Evolutionary conservation across 371 early-diverging fungal species (phyloP).

Genomic region (Syncephalis fuscata): DNA sequence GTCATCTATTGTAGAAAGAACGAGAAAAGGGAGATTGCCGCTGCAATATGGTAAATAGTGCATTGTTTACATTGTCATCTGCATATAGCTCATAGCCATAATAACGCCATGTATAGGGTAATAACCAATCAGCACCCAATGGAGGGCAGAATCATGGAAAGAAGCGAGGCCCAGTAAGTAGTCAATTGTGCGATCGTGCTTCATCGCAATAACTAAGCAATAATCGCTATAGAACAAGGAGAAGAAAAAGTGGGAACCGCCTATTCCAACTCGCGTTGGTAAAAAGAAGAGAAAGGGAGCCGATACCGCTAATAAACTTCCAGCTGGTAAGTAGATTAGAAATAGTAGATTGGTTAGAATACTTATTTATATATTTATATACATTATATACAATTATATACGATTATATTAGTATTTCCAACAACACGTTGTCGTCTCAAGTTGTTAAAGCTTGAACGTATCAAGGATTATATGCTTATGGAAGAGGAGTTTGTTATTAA

Average conservation of each 20-base stretch:
- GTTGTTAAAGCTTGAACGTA: conserved; percentile 89
- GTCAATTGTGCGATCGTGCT: not conserved
- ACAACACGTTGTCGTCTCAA: conserved; percentile 94
- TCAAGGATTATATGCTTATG: conserved; percentile 93
- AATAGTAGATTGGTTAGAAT: too few species aligned
- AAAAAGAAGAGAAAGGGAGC: conserved; percentile 96
- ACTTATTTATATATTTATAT: not conserved
- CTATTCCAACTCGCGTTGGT: conserved; percentile 93
- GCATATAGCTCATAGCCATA: too few species aligned
- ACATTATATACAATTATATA: not conserved
- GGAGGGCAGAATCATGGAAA: conserved; percentile 1
- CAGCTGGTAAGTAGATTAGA: conserved; percentile 63
- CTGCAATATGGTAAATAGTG: not conserved
- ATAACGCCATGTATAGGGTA: conserved; percentile 1
- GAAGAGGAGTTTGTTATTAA: conserved; percentile 98
- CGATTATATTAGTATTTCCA: conserved; percentile 58
- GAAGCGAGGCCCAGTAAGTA: not conserved
- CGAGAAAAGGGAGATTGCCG: not conserved
- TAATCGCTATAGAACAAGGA: conserved; percentile 37
- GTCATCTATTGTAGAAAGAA: not conserved
- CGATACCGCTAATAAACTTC: conserved; percentile 82
- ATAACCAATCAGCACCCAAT: conserved; percentile 5
- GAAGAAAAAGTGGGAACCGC: conserved; percentile 98
- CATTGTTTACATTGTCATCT: too few species aligned
- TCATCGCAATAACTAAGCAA: not conserved